Evolutionary conservation across 176 grass and related monocot genomes (phyloP).

Genomic region (Stipa capillata): DNA sequence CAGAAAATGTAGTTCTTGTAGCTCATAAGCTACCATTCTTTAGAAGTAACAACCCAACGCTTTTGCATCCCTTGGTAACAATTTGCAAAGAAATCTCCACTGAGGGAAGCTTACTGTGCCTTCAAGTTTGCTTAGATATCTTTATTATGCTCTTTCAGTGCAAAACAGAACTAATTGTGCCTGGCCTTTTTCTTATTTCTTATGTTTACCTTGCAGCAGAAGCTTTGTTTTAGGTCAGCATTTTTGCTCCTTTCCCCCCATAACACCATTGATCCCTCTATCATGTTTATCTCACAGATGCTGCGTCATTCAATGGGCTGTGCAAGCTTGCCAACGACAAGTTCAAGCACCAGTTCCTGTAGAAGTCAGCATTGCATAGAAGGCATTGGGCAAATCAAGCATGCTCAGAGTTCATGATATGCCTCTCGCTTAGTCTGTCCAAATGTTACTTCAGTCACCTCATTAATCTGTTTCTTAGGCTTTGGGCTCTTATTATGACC

Average conservation of each 20-base stretch:
- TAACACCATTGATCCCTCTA: conserved; percentile 4
- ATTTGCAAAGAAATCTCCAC: not conserved
- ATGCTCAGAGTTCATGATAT: not conserved
- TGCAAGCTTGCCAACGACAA: conserved; percentile 63
- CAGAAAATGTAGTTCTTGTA: not conserved
- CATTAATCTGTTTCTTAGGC: not conserved
- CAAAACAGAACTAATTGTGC: not conserved
- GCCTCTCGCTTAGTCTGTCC: not conserved
- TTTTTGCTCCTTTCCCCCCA: not conserved
- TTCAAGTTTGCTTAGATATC: not conserved
- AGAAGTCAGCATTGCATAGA: not conserved
- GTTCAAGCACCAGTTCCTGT: conserved; percentile 65
- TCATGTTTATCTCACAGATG: conserved; percentile 45
- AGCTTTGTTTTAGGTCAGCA: not conserved
- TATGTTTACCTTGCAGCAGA: not conserved
- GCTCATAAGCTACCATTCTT: not conserved
- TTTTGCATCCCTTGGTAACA: not conserved
- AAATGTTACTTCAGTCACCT: not conserved
- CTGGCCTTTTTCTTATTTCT: not conserved
- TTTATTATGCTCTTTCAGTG: not conserved
- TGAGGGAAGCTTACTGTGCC: not conserved
- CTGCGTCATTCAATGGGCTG: conserved; percentile 49
- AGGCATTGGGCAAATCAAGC: not conserved
- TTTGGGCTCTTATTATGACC: not conserved
- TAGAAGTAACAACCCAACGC: not conserved